Conservation (phyloP, 2,329 filamentous ascomycete genomes). For the Huntiella omanensis region DNA sequence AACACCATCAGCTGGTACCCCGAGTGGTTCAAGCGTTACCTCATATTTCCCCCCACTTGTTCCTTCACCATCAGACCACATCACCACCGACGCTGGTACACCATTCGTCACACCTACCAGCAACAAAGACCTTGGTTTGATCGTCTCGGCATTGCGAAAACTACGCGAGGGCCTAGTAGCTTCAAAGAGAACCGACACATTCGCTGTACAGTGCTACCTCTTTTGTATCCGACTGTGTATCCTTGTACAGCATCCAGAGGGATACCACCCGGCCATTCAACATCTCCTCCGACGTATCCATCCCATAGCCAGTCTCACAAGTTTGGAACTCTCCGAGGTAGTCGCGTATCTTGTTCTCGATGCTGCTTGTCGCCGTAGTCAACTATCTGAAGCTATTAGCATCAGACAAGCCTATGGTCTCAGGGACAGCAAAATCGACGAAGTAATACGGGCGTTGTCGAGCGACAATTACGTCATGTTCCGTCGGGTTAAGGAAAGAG, state of each 20-base stretch:
- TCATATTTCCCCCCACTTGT: constrained; percentile 1
- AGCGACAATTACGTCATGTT: constrained; percentile 73
- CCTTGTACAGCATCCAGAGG: constrained; percentile 63
- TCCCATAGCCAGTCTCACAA: constrained; percentile 44
- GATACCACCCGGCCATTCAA: constrained; percentile 73
- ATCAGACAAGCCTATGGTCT: constrained; percentile 43
- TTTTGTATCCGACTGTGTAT: constrained; percentile 79
- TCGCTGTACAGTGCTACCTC: constrained; percentile 75
- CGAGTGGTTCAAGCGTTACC: neutral
- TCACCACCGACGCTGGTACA: neutral
- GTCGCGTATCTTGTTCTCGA: constrained; percentile 70
- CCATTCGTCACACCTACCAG: constrained; percentile 13
- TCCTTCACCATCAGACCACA: constrained; percentile 4
- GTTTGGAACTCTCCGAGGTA: constrained; percentile 60
- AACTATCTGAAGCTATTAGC: constrained; percentile 55
- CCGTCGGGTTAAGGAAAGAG: constrained; percentile 47
- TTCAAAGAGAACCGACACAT: constrained; percentile 54
- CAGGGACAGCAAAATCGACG: constrained; percentile 48
- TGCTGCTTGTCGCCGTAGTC: constrained; percentile 62
- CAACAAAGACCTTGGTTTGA: constrained; percentile 44
- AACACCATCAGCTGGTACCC: neutral
- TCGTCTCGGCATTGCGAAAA: constrained; percentile 75
- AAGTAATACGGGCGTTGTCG: constrained; percentile 48
- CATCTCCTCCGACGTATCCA: constrained; percentile 61
- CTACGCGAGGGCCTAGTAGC: constrained; percentile 78